Conservation (phyloP, 176 grass and related monocot species). For the Zizania latifolia region DNA sequence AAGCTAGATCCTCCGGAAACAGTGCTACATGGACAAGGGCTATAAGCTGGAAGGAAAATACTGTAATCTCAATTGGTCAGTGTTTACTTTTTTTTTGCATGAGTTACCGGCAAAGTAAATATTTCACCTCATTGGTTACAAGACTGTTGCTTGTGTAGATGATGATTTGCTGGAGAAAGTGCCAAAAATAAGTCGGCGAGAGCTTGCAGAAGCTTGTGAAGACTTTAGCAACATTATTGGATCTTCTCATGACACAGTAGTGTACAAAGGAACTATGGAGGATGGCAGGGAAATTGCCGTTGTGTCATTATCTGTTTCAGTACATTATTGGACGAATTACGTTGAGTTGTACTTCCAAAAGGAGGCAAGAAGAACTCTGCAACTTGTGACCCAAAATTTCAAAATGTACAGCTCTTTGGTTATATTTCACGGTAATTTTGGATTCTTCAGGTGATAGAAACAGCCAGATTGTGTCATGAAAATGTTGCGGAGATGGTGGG, state of each 20-base stretch:
- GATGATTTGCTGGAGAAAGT: conserved; percentile 52
- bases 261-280: conserved; percentile 88
- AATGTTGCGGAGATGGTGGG: conserved; percentile 65
- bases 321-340: conserved; percentile 62
- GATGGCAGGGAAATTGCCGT: conserved; percentile 83
- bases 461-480: conserved; percentile 59
- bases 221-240: conserved; percentile 99
- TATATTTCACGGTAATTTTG: neutral
- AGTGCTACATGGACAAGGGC: conserved; percentile 47
- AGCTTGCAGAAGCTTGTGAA: conserved; percentile 79
- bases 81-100: conserved; percentile 10
- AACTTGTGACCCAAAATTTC: neutral
- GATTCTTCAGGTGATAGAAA: conserved; percentile 63
- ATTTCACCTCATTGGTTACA: neutral
- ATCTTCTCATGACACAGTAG: conserved; percentile 65
- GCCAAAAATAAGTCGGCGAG: conserved; percentile 53
- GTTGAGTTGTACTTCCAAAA: conserved; percentile 79
- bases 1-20: conserved; percentile 32
- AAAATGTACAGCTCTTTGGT: neutral
- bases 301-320: conserved; percentile 60
- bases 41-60: conserved; percentile 58
- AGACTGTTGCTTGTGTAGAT: conserved; percentile 36
- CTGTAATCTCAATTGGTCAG: conserved; percentile 68
- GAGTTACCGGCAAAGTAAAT: neutral
- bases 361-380: conserved; percentile 45